Percentiles rank a stretch among this genome's conserved stretches.
Evolutionary conservation across 2,329 filamentous ascomycete species (phyloP).

Genomic region (Emericellopsis cladophorae): DNA sequence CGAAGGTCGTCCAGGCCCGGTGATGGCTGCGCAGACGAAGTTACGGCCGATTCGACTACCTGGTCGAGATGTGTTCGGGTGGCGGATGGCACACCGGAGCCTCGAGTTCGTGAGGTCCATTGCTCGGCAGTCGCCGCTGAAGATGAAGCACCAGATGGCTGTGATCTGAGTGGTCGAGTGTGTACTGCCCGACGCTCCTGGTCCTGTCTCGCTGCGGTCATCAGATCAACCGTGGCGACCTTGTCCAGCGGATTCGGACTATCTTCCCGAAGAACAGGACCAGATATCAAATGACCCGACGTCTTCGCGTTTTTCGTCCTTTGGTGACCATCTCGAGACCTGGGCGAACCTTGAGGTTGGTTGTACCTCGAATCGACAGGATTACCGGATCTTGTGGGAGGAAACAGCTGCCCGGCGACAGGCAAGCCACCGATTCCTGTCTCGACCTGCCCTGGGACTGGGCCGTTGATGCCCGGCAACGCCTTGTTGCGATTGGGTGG

Average conservation of each 20-base stretch:
- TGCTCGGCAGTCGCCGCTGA: not conserved
- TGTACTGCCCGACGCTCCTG: constrained; percentile 25
- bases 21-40: constrained; percentile 36
- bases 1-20: constrained; percentile 36
- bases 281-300: constrained; percentile 25
- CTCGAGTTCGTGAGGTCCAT: no score
- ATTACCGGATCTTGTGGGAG: constrained; percentile 11
- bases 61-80: constrained; percentile 4
- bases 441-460: constrained; percentile 19
- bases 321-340: constrained; percentile 1
- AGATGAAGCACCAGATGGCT: not conserved
- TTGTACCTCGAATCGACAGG: not conserved
- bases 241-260: constrained; percentile 26
- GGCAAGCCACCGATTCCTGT: constrained; percentile 24
- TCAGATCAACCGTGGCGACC: constrained; percentile 35
- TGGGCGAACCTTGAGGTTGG: not conserved
- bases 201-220: constrained; percentile 33
- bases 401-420: constrained; percentile 26
- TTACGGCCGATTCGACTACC: constrained; percentile 13
- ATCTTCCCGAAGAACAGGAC: constrained; percentile 27
- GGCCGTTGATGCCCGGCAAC: constrained; percentile 24
- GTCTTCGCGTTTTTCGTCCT: constrained; percentile 7
- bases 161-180: constrained; percentile 8
- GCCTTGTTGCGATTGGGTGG: constrained; percentile 6
- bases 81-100: constrained; percentile 1